phyloP scores from a whole-genome alignment of 1,139 yeast genomes.

The Yamadazyma kanchanaburiensis region DNA sequence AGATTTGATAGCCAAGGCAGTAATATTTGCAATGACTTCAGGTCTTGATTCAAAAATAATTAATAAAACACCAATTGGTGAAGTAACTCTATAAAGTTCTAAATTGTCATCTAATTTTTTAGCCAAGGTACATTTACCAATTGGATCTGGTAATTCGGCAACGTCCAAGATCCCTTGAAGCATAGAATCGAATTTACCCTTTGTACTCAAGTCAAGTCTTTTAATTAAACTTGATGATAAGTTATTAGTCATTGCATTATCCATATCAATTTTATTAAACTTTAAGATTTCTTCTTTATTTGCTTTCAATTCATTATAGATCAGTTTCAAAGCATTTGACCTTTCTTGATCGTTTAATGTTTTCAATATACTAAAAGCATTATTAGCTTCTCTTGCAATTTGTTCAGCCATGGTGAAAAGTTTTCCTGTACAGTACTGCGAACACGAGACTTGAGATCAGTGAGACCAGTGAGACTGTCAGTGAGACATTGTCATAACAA shows the following conservation, averaged over 20 bases:
- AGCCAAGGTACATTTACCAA: slow-evolving; percentile 80
- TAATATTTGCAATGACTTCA: slow-evolving; percentile 96
- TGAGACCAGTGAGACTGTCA: too few species aligned
- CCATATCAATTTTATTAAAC: slow-evolving; percentile 76
- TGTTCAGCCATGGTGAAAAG: slow-evolving; percentile 8
- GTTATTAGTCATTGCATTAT: slow-evolving; percentile 56
- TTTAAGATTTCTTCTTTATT: slow-evolving; percentile 59
- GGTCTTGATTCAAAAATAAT: slow-evolving; percentile 97
- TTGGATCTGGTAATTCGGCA: slow-evolving; percentile 82
- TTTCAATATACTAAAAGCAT: slow-evolving; percentile 76
- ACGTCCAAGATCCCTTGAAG: slow-evolving; percentile 92
- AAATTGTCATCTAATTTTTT: slow-evolving; percentile 84
- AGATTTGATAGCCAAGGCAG: slow-evolving; percentile 92
- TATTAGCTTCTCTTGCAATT: slow-evolving; percentile 76
- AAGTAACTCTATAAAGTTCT: slow-evolving; percentile 74
- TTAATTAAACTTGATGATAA: slow-evolving; percentile 71
- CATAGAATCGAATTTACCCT: slow-evolving; percentile 91
- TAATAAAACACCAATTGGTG: slow-evolving; percentile 91
- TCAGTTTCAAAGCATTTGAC: slow-evolving; percentile 65
- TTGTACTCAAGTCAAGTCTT: slow-evolving; percentile 74
- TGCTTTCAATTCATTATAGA: slow-evolving; percentile 63
- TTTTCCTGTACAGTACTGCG: too few species aligned
- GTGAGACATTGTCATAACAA: too few species aligned
- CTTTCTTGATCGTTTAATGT: slow-evolving; percentile 72
- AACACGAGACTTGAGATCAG: too few species aligned